Conservation (phyloP, 1,139 yeast species). For the Debaryomyces psychrophilus region DNA sequence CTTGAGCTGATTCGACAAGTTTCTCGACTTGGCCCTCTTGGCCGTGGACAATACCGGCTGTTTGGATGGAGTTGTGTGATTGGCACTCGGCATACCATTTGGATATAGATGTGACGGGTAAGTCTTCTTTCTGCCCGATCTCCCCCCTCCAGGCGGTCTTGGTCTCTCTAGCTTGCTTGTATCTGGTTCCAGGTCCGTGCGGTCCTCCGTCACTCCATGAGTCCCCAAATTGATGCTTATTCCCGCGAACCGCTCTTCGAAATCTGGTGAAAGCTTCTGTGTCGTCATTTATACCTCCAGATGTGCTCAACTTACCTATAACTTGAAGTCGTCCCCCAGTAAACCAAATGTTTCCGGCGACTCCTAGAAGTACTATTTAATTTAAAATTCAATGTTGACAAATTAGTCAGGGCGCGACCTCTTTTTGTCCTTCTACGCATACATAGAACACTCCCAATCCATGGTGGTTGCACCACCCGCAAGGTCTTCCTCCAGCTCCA, state of each 20-base stretch:
- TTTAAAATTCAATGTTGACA: neutral
- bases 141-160: conserved; percentile 10
- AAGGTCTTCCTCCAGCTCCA: neutral
- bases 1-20: conserved; percentile 6
- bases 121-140: conserved; percentile 20
- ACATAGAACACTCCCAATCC: neutral
- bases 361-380: neutral
- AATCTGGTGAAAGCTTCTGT: conserved; percentile 15
- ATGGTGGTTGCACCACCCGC: neutral
- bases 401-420: neutral
- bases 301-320: neutral
- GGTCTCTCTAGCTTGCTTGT: conserved; percentile 20
- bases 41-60: conserved; percentile 25
- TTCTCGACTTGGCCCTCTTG: conserved; percentile 23
- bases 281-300: conserved; percentile 4
- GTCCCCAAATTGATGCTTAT: conserved; percentile 22
- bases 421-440: neutral
- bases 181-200: neutral
- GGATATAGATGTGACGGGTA: conserved; percentile 30
- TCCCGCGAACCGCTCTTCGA: conserved; percentile 34
- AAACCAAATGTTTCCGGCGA: neutral
- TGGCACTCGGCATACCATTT: conserved; percentile 10
- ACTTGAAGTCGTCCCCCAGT: neutral
- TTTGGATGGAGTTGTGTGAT: conserved; percentile 13
- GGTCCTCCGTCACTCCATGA: neutral